A percentile compares a stretch with the other conserved stretches of the same genome.
Conservation (phyloP, 495 filamentous ascomycete species). For the Bathelium albidoporum region DNA sequence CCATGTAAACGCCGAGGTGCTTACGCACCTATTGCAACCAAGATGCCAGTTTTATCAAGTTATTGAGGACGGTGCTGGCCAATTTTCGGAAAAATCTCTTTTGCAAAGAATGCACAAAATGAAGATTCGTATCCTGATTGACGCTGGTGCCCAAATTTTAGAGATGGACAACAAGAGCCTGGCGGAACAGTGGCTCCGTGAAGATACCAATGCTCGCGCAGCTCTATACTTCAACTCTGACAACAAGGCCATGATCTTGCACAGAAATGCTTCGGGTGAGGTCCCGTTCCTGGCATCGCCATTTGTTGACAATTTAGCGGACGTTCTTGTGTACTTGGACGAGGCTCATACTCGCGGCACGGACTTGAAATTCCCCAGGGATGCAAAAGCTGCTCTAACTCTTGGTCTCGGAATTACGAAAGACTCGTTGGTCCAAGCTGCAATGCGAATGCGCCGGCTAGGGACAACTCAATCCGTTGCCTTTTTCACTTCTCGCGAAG, state of each 20-base stretch:
- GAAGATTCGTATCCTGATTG: conserved; percentile 50
- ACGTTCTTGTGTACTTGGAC: conserved; percentile 63
- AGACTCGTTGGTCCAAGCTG: conserved; percentile 59
- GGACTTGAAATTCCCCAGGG: conserved; percentile 53
- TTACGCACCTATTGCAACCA: conserved; percentile 43
- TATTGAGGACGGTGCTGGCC: conserved; percentile 39
- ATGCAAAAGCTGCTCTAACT: conserved; percentile 57
- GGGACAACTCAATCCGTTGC: conserved; percentile 13
- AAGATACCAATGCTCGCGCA: conserved; percentile 28
- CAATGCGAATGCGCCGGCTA: conserved; percentile 21
- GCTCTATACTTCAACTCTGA: conserved; percentile 41
- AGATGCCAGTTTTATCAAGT: conserved; percentile 48
- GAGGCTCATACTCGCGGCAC: conserved; percentile 68
- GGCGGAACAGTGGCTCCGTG: conserved; percentile 40
- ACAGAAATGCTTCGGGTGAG: conserved; percentile 31
- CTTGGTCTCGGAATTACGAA: conserved; percentile 60
- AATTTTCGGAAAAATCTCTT: conserved; percentile 37
- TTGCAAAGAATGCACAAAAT: conserved; percentile 36
- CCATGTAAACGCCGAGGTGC: conserved; percentile 56
- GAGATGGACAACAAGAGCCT: conserved; percentile 50
- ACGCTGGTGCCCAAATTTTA: conserved; percentile 65
- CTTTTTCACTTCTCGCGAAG: conserved; percentile 40
- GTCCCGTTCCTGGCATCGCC: conserved; percentile 50
- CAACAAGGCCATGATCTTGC: conserved; percentile 38
- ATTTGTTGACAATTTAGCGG: conserved; percentile 47